Evolutionary conservation across 2,329 filamentous ascomycete species (phyloP), one percentile per base, ranked within the genome.

Genomic region (Dendrostoma leiphaemia): DNA sequence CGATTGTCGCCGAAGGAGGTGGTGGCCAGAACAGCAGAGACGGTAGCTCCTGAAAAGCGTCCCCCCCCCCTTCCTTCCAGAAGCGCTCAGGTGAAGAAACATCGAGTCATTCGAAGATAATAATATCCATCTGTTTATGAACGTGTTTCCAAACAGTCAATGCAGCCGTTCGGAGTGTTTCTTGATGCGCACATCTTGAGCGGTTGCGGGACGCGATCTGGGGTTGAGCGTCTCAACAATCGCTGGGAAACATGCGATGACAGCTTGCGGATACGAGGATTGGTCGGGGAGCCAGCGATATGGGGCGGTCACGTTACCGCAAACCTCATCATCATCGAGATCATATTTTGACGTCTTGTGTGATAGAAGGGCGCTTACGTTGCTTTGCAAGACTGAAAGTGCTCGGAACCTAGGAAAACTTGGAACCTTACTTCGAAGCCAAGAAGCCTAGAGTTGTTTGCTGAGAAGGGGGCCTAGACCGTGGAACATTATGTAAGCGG

Each of bases 121-220:
- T n/a, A 43, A 37, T n/a, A 29, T 32, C 32, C n/a, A 24, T 21
- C 44, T 38, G 26, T 17, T 19, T 17, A 19, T 31, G 4, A 31
- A 40, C n/a, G 26, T 38, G 40, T 37, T 38, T 45, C 37, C 29
- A 41, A 28, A 44, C 19, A 10, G 35, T 29, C 37, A 44, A 44
- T 35, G 55, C 41, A 46, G 19, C 29, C 21, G 51, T 46, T 26
- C 17, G 41, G 3, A 19, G 12, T 37, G 37, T 31, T 32, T 24
- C 48, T 31, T 38, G 35, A 23, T 47, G 45, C 34, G 40, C 37
- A 35, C 32, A 44, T 17, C 24, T n/a, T 32, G 35, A 43, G 55
- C 51, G 51, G 51, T 40, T 54, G 47, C 41, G 29, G 47, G 26
- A 17, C 40, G 43, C 45, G 24, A 43, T 51, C 35, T 46, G 21